Base-by-base conservation (phyloP, 495 filamentous ascomycete genomes). In the Aspergillus sclerotiicarbonarius region DNA sequence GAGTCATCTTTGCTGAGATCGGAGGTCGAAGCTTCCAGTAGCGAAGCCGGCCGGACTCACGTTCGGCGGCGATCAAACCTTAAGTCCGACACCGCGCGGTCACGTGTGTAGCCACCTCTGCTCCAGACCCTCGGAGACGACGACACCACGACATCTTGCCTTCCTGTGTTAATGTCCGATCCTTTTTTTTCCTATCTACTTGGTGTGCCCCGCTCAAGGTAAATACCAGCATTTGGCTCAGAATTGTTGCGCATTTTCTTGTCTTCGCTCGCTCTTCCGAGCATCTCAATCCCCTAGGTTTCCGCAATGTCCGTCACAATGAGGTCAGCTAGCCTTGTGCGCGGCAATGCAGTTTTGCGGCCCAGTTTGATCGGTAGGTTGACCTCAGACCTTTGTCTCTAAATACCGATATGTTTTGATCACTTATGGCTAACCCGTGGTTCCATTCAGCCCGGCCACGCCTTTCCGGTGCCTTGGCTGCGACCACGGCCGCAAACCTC, bases 401-500 rank as follows among this genome's bases (percentile, higher is more conserved):
- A 52, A 43, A 54, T 45, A 15, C 47, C 7, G 18, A n/a, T 21
- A 9, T 19, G 51, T 13, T 54, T 19, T 35, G 21, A 25, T 16
- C 25, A 29, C 10, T 1, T 45, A 19, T 58, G 12, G 32, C 58
- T 64, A n/a, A 64, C 56, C 31, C 30, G 6, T 29, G 37, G 43
- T 44, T 8, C 3, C 51, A 54, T 61, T 32, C 48, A 79, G 76
- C 66, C 51, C 72, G 72, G 47, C 67, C 66, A 56, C 72, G 74
- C 51, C 62, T 68, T 54, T 59, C 67, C 25, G 71, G 66, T 51
- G 70, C 75, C 51, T 54, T 74, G 51, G 69, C 72, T 46, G 67
- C 75, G 21, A 67, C 70, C 41, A 66, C 73, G 8, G 61, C 82
- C 44, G 79, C 77, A 62, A 80, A 72, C 66, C 77, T 87, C 20